phyloP scores from a whole-genome alignment of 2,329 filamentous ascomycete genomes.

The Sclerotinia glacialis region DNA sequence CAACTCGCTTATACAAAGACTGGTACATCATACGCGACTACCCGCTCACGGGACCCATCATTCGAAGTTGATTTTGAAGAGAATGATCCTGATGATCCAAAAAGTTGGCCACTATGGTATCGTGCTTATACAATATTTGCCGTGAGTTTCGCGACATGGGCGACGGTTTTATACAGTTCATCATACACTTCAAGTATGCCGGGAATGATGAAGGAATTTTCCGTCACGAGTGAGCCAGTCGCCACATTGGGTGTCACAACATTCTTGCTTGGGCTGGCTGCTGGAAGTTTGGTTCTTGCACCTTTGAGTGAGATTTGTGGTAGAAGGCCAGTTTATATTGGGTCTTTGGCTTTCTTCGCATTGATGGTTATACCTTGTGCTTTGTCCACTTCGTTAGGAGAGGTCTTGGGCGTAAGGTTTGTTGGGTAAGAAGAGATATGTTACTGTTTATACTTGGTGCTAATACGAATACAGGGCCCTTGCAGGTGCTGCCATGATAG shows the following conservation, averaged over 20 bases:
- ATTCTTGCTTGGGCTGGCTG: slow-evolving; percentile 72
- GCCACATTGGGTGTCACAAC: slow-evolving; percentile 74
- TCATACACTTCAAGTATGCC: slow-evolving; percentile 72
- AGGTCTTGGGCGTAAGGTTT: slow-evolving; percentile 71
- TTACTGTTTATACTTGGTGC: not conserved
- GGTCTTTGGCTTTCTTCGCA: slow-evolving; percentile 61
- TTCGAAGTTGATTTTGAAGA: slow-evolving; percentile 73
- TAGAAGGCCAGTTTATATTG: slow-evolving; percentile 65
- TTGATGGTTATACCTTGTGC: slow-evolving; percentile 70
- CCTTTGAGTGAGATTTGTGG: slow-evolving; percentile 72
- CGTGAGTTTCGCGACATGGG: slow-evolving; percentile 42
- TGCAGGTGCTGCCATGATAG: slow-evolving; percentile 76
- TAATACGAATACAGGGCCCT: slow-evolving; percentile 48
- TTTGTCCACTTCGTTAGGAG: slow-evolving; percentile 62
- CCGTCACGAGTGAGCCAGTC: slow-evolving; percentile 54
- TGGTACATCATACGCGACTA: slow-evolving; percentile 46
- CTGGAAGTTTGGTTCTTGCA: slow-evolving; percentile 69
- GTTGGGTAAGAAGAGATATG: slow-evolving; percentile 54
- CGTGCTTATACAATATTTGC: slow-evolving; percentile 41
- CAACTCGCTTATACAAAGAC: slow-evolving; percentile 42
- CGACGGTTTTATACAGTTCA: slow-evolving; percentile 68
- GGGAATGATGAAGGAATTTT: slow-evolving; percentile 67
- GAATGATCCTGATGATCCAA: slow-evolving; percentile 61
- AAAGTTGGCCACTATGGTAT: slow-evolving; percentile 61
- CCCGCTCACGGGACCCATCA: slow-evolving; percentile 49